Percentiles rank a stretch among this genome's conserved stretches.
Evolutionary conservation across 768 basidiomycete genomes (phyloP).

Genomic region (Leucocoprinus leucothites): DNA sequence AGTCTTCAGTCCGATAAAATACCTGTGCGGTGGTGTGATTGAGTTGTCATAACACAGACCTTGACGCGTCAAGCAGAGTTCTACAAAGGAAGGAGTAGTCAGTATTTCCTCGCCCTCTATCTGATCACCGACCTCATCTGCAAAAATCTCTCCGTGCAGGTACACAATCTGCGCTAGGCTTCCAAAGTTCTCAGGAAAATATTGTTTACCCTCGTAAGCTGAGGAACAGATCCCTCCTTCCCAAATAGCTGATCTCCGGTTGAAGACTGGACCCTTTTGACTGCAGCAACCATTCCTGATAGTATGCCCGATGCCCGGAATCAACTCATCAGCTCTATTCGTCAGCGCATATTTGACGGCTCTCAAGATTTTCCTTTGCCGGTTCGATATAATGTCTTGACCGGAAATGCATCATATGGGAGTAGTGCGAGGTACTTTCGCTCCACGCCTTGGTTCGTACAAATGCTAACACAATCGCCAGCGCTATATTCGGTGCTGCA

Average conservation of each 20-base stretch:
- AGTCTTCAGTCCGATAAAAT: not conserved
- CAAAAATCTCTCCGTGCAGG: too few relatives aligned
- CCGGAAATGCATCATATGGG: slow-evolving; percentile 16
- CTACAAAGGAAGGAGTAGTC: slow-evolving; percentile 7
- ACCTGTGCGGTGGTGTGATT: too few relatives aligned
- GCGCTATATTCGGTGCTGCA: slow-evolving; percentile 32
- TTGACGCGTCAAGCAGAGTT: slow-evolving; percentile 14
- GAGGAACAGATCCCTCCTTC: not conserved
- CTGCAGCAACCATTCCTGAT: slow-evolving; percentile 40
- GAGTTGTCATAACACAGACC: not conserved
- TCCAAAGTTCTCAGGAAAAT: not conserved
- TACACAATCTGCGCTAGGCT: too few relatives aligned
- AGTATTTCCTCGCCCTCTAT: not conserved
- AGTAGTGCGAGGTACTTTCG: slow-evolving; percentile 11
- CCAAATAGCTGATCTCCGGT: too few relatives aligned
- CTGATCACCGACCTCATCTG: too few relatives aligned
- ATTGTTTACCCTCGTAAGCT: slow-evolving; percentile 21
- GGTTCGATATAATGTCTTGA: slow-evolving; percentile 20
- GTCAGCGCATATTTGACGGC: slow-evolving; percentile 21
- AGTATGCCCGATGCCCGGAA: slow-evolving; percentile 25
- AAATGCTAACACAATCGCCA: slow-evolving; percentile 1
- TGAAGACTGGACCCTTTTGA: slow-evolving; percentile 48
- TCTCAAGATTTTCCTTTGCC: slow-evolving; percentile 20
- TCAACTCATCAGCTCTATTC: slow-evolving; percentile 29
- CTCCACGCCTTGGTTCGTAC: not conserved